phyloP scores from a whole-genome alignment of 352 stramenopile genomes.

The Phytophthora citrophthora region DNA sequence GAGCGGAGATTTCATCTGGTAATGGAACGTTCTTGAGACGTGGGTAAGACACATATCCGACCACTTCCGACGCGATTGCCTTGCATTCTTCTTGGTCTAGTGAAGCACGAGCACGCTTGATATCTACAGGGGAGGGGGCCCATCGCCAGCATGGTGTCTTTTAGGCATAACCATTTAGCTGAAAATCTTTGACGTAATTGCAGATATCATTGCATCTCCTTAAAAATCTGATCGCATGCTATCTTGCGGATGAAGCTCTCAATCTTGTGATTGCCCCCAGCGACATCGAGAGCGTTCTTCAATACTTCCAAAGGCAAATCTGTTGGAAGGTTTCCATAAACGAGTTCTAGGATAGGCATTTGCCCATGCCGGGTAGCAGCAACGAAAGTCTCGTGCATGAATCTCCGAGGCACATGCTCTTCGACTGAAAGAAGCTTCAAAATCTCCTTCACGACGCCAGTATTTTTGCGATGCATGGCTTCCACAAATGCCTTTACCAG shows the following conservation, averaged over 20 bases:
- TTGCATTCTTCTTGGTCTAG: neutral
- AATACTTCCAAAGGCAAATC: conserved; percentile 3
- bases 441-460: neutral
- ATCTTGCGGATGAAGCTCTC: neutral
- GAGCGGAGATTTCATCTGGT: neutral
- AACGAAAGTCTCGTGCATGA: conserved; percentile 6
- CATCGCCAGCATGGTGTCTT: no score
- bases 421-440: neutral
- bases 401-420: conserved; percentile 1
- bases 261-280: conserved; percentile 2
- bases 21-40: neutral
- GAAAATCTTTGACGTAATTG: no score
- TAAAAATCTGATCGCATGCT: neutral
- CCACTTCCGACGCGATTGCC: no score
- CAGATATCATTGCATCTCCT: no score
- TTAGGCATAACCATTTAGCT: no score
- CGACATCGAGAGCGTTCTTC: neutral
- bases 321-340: neutral
- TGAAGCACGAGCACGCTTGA: neutral
- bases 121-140: neutral
- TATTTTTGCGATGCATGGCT: neutral
- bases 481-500: conserved; percentile 1
- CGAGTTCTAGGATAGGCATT: neutral
- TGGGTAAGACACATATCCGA: neutral
- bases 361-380: neutral